Conservation (phyloP, 148 eudicot genomes). For the Rhododendron kiyosumense region DNA sequence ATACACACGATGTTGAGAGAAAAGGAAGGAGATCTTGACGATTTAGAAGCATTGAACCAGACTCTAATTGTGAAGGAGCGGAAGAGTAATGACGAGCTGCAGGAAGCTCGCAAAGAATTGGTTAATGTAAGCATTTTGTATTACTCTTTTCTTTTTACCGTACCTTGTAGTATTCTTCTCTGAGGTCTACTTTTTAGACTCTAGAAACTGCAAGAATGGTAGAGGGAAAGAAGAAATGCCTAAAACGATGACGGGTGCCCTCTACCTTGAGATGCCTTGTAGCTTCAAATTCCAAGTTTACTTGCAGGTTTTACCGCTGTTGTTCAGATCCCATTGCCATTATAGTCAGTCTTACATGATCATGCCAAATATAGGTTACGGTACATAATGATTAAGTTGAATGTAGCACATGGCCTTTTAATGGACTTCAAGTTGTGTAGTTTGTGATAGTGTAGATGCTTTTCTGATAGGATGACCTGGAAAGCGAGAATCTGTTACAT, state of each 20-base stretch:
- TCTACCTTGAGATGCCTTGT: background rate
- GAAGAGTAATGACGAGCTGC: conserved; percentile 82
- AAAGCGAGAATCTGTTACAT: background rate
- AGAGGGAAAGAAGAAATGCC: background rate
- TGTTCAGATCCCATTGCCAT: background rate
- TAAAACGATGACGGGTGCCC: too few relatives aligned
- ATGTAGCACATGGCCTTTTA: background rate
- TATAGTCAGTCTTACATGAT: background rate
- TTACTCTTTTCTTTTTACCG: background rate
- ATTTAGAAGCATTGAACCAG: conserved; percentile 68
- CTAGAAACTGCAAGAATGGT: background rate
- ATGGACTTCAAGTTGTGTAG: background rate
- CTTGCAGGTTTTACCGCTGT: background rate
- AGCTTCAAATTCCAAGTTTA: background rate
- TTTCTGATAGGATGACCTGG: background rate
- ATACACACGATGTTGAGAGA: conserved; percentile 61
- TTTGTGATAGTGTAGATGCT: background rate
- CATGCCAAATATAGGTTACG: background rate
- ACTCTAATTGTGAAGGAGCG: conserved; percentile 77
- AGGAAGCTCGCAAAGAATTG: conserved; percentile 91
- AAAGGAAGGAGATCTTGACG: conserved; percentile 66
- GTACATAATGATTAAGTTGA: background rate
- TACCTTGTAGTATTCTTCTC: background rate
- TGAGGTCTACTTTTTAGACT: background rate
- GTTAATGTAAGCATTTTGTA: conserved; percentile 48